Evolutionary conservation across 345 rosid species (phyloP).

Genomic region (Arabidopsis suecica): DNA sequence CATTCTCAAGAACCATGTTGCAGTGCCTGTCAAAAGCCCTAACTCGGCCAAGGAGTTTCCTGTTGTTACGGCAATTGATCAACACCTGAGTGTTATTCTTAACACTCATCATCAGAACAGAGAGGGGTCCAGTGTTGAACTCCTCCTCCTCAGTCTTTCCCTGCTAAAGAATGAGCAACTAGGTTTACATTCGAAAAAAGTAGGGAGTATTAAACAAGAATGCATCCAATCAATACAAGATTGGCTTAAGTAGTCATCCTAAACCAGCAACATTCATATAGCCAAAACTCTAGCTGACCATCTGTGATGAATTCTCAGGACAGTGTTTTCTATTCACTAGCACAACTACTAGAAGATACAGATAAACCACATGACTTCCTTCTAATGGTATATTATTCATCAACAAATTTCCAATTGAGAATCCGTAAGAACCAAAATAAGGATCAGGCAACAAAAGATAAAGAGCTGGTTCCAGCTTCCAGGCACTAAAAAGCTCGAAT

Average conservation of each 20-base stretch:
- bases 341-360: not conserved
- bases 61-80: constrained; percentile 73
- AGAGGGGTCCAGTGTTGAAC: constrained; percentile 93
- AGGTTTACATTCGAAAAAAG: not conserved
- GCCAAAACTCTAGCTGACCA: not conserved
- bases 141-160: constrained; percentile 92
- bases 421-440: not conserved
- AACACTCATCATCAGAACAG: constrained; percentile 97
- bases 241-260: not conserved
- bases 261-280: not conserved
- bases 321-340: not conserved
- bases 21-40: constrained; percentile 97
- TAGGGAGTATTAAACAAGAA: not conserved
- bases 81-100: constrained; percentile 97
- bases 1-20: constrained; percentile 99
- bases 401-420: not conserved
- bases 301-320: not conserved
- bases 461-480: not conserved
- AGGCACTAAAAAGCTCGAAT: not conserved
- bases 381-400: not conserved
- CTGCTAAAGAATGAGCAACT: constrained; percentile 34
- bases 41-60: constrained; percentile 90
- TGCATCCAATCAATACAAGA: not conserved
- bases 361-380: constrained; percentile 3
- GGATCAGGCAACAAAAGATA: not conserved